Conservation (phyloP, 805 yeast species). For the Candida ascalaphidarum region DNA sequence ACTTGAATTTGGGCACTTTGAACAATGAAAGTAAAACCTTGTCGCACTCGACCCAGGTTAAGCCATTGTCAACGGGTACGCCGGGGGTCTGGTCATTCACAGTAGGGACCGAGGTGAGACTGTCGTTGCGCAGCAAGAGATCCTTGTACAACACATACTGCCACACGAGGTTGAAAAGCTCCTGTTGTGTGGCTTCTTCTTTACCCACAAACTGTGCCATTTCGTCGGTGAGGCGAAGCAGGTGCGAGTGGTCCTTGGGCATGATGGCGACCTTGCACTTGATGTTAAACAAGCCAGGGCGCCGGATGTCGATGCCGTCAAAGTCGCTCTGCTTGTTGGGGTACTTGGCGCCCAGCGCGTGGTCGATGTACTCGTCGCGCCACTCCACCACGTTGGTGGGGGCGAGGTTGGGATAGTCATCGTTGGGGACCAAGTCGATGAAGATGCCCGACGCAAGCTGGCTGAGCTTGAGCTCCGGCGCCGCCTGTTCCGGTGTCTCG, state of each 20-base stretch:
- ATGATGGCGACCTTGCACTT: conserved; percentile 61
- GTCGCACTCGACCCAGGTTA: conserved; percentile 32
- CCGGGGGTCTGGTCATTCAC: conserved; percentile 19
- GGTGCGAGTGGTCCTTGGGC: conserved; percentile 68
- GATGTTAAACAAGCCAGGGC: conserved; percentile 55
- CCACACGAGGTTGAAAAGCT: conserved; percentile 71
- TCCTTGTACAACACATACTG: conserved; percentile 67
- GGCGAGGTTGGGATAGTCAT: conserved; percentile 27
- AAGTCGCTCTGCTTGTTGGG: conserved; percentile 27
- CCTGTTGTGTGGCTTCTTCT: conserved; percentile 77
- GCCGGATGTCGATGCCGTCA: conserved; percentile 83
- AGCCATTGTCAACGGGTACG: conserved; percentile 21
- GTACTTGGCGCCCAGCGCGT: conserved; percentile 11
- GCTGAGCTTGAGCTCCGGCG: conserved; percentile 48
- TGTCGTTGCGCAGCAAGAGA: conserved; percentile 29
- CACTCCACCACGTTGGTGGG: conserved; percentile 63
- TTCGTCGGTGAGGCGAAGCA: conserved; percentile 52
- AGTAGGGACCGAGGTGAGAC: conserved; percentile 28
- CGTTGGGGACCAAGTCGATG: conserved; percentile 53
- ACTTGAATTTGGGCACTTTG: conserved; percentile 46
- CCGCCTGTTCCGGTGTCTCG: conserved; percentile 30
- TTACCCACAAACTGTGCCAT: conserved; percentile 68
- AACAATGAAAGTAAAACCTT: conserved; percentile 38
- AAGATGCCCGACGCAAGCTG: conserved; percentile 78
- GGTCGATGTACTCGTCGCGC: conserved; percentile 55